Evolutionary conservation across 2,329 filamentous ascomycete genomes (phyloP), one percentile per base, ranked within the genome.

Genomic region (Fusarium domesticum): DNA sequence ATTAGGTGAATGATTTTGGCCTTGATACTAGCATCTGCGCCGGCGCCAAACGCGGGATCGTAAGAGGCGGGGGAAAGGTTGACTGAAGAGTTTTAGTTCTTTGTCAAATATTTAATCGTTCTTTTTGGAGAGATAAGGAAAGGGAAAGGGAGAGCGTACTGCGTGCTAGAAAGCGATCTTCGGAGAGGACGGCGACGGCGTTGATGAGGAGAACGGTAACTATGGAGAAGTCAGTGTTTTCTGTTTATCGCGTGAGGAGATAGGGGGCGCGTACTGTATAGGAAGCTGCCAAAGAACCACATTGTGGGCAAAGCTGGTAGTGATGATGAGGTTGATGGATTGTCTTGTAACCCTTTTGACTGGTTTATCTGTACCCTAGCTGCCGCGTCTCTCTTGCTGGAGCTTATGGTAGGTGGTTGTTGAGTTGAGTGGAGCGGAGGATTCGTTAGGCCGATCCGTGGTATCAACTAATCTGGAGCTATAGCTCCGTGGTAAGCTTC

Each of bases 191-290:
- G 53, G 91, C 89, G 64, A 97, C 85, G 56, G 89, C 89, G 70
- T 98, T 98, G 70, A 93, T 84, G 65, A 97, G 80, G 62, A 97
- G 88, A 65, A 95, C 77, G 58, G 83, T 79, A 56, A 92, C 87
- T 67, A 28, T 8, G 23, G 23, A 28, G n/a, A n/a, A n/a, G 10
- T 28, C 7, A 28, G 10, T 5, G 23, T 28, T 28, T 11, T 8
- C 7, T 28, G 4, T 28, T 23, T 23, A n/a, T n/a, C n/a, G 48
- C 35, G 37, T 36, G 33, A 37, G 30, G 28, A n/a, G 32, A n/a
- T 18, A 19, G 30, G 23, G 51, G 35, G 30, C 30, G 19, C 56
- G 33, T 50, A 67, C 65, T 65, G 68, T 92, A 91, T 66, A 93
- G 75, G 47, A 93, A 77, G 61, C 83, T 87, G 42, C 78, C 77